These are phyloP conservation scores for Leishmania major DNA, from an alignment of 208 protist species.

Conservation along the genomic window DNA sequence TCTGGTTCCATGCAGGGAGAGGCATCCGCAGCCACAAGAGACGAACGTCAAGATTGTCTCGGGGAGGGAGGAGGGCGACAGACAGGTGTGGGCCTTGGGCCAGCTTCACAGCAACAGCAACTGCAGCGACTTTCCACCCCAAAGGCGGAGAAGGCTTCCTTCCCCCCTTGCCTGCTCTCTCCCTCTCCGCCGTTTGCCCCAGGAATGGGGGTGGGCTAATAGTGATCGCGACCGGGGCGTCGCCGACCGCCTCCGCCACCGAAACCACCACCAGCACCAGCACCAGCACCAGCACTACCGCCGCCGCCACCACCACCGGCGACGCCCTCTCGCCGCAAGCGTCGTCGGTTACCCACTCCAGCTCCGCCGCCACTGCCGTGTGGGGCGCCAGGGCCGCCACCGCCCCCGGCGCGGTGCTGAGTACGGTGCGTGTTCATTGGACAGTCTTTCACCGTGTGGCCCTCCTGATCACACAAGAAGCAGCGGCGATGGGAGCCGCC, in stretches of 20 bases:
- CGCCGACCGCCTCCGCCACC: constrained; percentile 18
- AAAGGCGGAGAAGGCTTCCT: neutral
- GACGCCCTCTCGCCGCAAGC: constrained; percentile 21
- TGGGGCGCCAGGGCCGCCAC: constrained; percentile 23
- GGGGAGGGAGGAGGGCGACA: neutral
- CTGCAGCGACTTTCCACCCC: neutral
- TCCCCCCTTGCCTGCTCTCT: neutral
- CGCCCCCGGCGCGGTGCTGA: constrained; percentile 19
- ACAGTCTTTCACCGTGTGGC: constrained; percentile 76
- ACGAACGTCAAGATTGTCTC: neutral
- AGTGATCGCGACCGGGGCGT: constrained; percentile 29
- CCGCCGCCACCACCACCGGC: neutral
- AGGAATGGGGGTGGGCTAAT: neutral
- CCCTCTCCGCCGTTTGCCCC: neutral
- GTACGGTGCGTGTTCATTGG: constrained; percentile 59
- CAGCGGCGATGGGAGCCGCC: constrained; percentile 49
- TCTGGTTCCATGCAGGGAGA: neutral
- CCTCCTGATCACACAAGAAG: constrained; percentile 82
- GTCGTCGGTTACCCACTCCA: constrained; percentile 20
- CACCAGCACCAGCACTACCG: neutral
- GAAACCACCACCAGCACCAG: neutral
- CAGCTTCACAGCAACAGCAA: neutral
- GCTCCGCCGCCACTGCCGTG: constrained; percentile 12
- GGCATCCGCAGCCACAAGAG: neutral
- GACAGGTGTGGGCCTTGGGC: neutral